Base-by-base conservation (phyloP, 2,329 filamentous ascomycete species). In the Monilinia laxa region DNA sequence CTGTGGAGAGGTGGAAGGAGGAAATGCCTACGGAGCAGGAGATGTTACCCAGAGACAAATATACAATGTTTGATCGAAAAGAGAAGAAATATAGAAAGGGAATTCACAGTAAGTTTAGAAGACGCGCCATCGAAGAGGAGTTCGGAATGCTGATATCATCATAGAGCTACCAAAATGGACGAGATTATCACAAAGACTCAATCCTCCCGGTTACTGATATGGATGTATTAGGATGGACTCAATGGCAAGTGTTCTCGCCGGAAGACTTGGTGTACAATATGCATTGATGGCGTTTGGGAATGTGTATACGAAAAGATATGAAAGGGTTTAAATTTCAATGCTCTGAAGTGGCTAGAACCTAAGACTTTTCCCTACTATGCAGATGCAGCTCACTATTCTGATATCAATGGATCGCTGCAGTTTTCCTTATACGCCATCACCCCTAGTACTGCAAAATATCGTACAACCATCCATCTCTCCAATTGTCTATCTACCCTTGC, bases 21-120 rank as follows among this genome's bases (percentile, higher is more conserved):
- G 92, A 97, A 80, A 99, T 99, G 95, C 95, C 95, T 28, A 90
- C 87, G 35, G 95, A 99, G 84, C 85, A 87, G 75, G 93, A 98
- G 83, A 99, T 99, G 95, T 78, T 96, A 78, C 90, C 95, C 57
- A 90, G 87, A 80, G 95, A 99, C 81, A 99, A 99, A 81, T 99
- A 99, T 81, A 97, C 92, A 38, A 90, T 99, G 75, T 99, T 98
- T 80, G 94, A 97, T 80, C 89, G 93, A 74, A 97, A 98, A 80
- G 93, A 91, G 78, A 96, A 93, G 87, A 89, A 87, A 74, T 99
- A 98, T 79, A 85, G 95, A 77, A 99, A 99, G 87, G 92, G 93
- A 66, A 93, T 99, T 78, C 94, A 98, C 81, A 98, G 93, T 97
- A 85, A 74, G 92, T 69, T 59, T 31, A 53, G 42, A 54, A 23